phyloP scores from a whole-genome alignment of 805 yeast genomes.

The Candida piceae region DNA sequence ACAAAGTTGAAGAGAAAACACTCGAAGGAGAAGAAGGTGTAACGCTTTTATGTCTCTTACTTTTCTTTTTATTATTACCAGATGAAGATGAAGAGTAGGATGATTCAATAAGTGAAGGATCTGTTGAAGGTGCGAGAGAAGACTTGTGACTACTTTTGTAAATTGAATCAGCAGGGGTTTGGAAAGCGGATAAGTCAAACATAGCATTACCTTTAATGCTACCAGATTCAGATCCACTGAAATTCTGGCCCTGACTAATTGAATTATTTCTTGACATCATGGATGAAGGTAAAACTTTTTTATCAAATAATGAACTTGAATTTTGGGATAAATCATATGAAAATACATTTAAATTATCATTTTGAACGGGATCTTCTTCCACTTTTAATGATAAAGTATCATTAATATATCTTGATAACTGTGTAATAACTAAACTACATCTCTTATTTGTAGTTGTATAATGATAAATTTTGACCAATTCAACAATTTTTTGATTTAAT shows the following conservation, averaged over 20 bases:
- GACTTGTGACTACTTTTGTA: slow-evolving; percentile 1
- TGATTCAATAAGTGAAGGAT: slow-evolving; percentile 1
- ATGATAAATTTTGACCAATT: slow-evolving; percentile 19
- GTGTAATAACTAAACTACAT: slow-evolving; percentile 20
- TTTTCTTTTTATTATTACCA: slow-evolving; percentile 4
- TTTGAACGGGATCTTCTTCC: slow-evolving; percentile 9
- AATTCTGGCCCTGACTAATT: no score
- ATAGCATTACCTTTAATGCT: no score
- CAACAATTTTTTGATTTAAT: slow-evolving; percentile 11
- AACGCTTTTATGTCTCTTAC: slow-evolving; percentile 20
- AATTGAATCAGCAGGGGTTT: slow-evolving; percentile 17
- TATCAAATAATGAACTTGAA: slow-evolving; percentile 19
- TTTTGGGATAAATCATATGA: slow-evolving; percentile 13
- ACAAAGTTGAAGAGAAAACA: slow-evolving; percentile 20
- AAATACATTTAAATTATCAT: slow-evolving; percentile 23
- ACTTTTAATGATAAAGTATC: slow-evolving; percentile 11
- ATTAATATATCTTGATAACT: slow-evolving; percentile 16
- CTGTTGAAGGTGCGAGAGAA: slow-evolving; percentile 9
- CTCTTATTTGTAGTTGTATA: slow-evolving; percentile 10
- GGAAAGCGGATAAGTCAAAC: slow-evolving; percentile 28
- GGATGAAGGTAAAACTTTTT: slow-evolving; percentile 8
- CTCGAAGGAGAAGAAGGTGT: slow-evolving; percentile 27
- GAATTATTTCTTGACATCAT: not conserved
- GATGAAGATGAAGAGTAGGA: slow-evolving; percentile 9
- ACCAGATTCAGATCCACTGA: no score